Percentiles rank a stretch among this genome's conserved stretches.
Evolutionary conservation across 2,329 filamentous ascomycete species (phyloP).

Genomic region (Tolypocladium guangdongense): DNA sequence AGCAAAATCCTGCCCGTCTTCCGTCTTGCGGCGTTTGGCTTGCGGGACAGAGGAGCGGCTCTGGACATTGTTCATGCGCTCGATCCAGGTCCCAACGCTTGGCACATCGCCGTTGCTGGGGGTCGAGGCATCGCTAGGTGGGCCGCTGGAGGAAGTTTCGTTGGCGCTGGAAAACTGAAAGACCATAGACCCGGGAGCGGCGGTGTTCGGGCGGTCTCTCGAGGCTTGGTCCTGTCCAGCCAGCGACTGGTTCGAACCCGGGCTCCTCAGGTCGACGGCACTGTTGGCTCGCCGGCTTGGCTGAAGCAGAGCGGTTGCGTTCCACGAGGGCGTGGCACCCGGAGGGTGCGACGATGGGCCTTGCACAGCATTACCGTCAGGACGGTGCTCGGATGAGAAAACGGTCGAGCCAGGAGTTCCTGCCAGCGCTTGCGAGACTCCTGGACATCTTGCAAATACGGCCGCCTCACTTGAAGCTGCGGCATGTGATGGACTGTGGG

Average conservation of each 20-base stretch:
- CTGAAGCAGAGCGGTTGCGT: conserved; percentile 28
- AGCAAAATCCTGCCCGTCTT: conserved; percentile 32
- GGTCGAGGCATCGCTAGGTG: conserved; percentile 22
- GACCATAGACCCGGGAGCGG: conserved; percentile 21
- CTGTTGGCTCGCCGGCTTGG: conserved; percentile 21
- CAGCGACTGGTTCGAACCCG: conserved; percentile 12
- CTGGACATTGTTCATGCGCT: conserved; percentile 65
- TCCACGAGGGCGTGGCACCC: conserved; percentile 24
- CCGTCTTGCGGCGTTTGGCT: conserved; percentile 54
- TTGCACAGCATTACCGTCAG: conserved; percentile 7
- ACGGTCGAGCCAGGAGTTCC: not conserved
- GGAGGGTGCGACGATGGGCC: conserved; percentile 17
- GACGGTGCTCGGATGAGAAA: not conserved
- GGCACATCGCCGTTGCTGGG: conserved; percentile 14
- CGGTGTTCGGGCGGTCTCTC: conserved; percentile 12
- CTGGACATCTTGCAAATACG: conserved; percentile 2
- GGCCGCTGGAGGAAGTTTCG: conserved; percentile 20
- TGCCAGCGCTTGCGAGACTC: conserved; percentile 2
- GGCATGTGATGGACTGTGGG: not conserved
- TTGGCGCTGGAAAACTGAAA: conserved; percentile 32
- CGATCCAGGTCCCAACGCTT: conserved; percentile 50
- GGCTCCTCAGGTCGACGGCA: conserved; percentile 14
- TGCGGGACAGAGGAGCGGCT: conserved; percentile 48
- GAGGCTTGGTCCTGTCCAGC: conserved; percentile 8
- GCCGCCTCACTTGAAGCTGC: conserved; percentile 5